Conservation (phyloP, 768 basidiomycete genomes). For the Leccinum fibrillosum region DNA sequence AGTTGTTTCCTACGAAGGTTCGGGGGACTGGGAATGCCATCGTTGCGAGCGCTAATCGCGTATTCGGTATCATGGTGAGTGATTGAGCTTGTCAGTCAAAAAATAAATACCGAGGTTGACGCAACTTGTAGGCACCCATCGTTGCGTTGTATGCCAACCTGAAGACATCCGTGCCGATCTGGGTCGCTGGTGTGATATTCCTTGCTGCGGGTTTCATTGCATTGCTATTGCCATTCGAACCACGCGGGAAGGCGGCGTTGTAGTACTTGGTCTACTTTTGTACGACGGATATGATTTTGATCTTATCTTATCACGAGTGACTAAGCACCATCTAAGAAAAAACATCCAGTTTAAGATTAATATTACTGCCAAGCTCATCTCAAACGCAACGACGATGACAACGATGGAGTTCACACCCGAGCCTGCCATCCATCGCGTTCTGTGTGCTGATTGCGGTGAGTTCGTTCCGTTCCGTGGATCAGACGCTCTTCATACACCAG, state of each 20-base stretch:
- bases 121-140: constrained; percentile 39
- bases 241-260: constrained; percentile 52
- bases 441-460: constrained; percentile 87
- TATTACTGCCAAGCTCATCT: background rate
- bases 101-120: background rate
- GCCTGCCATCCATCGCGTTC: constrained; percentile 75
- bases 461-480: background rate
- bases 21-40: constrained; percentile 57
- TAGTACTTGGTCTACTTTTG: constrained; percentile 17
- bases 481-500: constrained; percentile 1
- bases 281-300: background rate
- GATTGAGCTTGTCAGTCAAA: background rate
- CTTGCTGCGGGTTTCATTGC: constrained; percentile 46
- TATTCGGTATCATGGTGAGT: constrained; percentile 59
- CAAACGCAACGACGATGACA: background rate
- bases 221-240: constrained; percentile 53
- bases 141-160: constrained; percentile 49
- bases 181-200: constrained; percentile 52
- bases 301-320: constrained; percentile 22
- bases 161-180: constrained; percentile 50
- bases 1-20: constrained; percentile 52
- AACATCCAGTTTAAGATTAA: background rate
- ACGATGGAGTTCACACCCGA: constrained; percentile 77
- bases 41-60: constrained; percentile 48
- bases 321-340: constrained; percentile 12